Evolutionary conservation across 345 rosid species (phyloP).

Genomic region (Combretum micranthum): DNA sequence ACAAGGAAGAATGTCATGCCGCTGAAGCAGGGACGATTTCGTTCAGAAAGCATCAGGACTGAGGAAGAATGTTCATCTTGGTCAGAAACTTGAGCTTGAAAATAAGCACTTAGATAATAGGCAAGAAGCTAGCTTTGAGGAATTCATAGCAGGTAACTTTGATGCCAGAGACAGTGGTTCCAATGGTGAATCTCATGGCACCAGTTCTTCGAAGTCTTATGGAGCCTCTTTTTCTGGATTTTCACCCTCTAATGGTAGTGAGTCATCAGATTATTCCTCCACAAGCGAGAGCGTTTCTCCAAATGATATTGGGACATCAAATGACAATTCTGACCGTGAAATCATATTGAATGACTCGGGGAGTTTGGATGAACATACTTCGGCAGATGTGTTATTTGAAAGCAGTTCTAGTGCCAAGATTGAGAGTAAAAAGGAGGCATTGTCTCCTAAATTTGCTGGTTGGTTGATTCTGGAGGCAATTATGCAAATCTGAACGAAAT

Average conservation of each 20-base stretch:
- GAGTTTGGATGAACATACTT: constrained; percentile 28
- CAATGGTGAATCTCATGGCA: constrained; percentile 31
- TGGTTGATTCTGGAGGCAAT: constrained; percentile 56
- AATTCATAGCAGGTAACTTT: constrained; percentile 24
- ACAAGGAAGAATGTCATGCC: constrained; percentile 34
- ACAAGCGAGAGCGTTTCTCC: constrained; percentile 58
- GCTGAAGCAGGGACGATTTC: constrained; percentile 16
- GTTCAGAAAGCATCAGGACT: constrained; percentile 10
- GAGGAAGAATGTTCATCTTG: constrained; percentile 1
- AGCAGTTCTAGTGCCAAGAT: constrained; percentile 23
- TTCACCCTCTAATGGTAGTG: constrained; percentile 45
- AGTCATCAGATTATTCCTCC: constrained; percentile 70
- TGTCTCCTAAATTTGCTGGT: constrained; percentile 71
- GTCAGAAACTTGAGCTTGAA: constrained; percentile 9
- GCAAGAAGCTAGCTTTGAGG: constrained; percentile 20
- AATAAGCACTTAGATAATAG: constrained; percentile 15
- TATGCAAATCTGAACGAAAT: constrained; percentile 22
- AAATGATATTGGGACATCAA: constrained; percentile 53
- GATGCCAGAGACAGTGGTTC: constrained; percentile 23
- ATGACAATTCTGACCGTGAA: constrained; percentile 59
- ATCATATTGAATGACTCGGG: constrained; percentile 56
- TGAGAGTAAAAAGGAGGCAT: constrained; percentile 32
- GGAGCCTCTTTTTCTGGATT: constrained; percentile 70
- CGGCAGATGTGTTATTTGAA: constrained; percentile 30
- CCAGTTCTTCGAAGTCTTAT: constrained; percentile 44